A percentile compares a stretch with the other conserved stretches of the same genome.
These are phyloP conservation scores for Eimeria acervulina DNA, from an alignment of 169 alveolate species.

Conservation along the genomic window DNA sequence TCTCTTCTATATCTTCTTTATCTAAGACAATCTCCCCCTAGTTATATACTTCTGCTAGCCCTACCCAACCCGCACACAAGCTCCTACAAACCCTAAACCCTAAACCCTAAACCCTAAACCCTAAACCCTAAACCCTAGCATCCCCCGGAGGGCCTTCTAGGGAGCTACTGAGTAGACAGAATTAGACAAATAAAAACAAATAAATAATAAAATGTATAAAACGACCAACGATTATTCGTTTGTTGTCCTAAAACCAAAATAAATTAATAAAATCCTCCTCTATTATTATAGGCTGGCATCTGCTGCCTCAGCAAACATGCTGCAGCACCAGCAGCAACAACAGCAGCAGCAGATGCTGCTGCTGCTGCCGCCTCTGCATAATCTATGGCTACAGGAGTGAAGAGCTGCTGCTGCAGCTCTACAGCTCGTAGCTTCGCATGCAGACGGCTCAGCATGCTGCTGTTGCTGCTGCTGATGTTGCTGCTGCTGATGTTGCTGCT, in stretches of 20 bases:
- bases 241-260: no score
- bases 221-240: no score
- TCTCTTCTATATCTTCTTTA: background rate
- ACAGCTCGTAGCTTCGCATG: background rate
- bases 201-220: background rate
- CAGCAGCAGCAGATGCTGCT: background rate
- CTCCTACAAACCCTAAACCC: background rate
- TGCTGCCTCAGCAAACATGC: background rate
- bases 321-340: background rate
- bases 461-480: background rate
- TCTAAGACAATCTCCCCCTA: background rate
- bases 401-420: background rate
- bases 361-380: background rate
- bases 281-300: no score
- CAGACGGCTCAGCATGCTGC: background rate
- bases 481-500: background rate
- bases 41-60: background rate
- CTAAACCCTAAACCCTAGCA: background rate
- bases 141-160: no score
- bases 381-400: background rate
- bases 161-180: no score
- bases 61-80: background rate
- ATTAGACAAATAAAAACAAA: background rate
- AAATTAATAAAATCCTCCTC: no score
- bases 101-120: slow-evolving; percentile 2